These are phyloP conservation scores for Ceratocystis cacaofunesta DNA, from an alignment of 2,329 filamentous ascomycete species.

Conservation along the genomic window DNA sequence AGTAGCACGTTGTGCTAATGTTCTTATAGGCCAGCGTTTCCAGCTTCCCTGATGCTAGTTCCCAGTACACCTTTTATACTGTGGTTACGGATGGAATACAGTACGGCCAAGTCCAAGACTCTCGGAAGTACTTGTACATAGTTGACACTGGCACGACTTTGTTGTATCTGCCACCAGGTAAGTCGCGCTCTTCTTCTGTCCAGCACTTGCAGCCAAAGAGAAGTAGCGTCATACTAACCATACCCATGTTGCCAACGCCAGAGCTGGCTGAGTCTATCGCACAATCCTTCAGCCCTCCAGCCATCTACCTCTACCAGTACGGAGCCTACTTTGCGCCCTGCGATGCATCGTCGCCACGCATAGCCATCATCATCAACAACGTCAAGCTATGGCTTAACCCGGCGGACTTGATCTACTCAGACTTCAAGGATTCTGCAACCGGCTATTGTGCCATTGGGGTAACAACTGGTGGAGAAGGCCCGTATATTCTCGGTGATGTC, in stretches of 20 bases:
- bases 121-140: slow-evolving; percentile 33
- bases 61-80: slow-evolving; percentile 37
- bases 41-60: slow-evolving; percentile 18
- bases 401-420: slow-evolving; percentile 32
- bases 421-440: slow-evolving; percentile 30
- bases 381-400: slow-evolving; percentile 34
- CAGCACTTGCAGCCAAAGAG: too few relatives aligned
- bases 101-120: slow-evolving; percentile 30
- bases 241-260: slow-evolving; percentile 18
- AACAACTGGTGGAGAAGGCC: slow-evolving; percentile 30
- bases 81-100: slow-evolving; percentile 35
- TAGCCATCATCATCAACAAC: slow-evolving; percentile 32
- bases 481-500: slow-evolving; percentile 35
- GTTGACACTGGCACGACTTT: slow-evolving; percentile 39
- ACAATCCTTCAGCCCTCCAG: slow-evolving; percentile 31
- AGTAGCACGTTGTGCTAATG: slow-evolving; percentile 6
- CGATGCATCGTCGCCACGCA: slow-evolving; percentile 31
- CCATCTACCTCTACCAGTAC: slow-evolving; percentile 33
- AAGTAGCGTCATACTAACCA: background rate
- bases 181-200: slow-evolving; percentile 17
- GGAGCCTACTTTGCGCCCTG: slow-evolving; percentile 36
- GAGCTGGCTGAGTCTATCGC: slow-evolving; percentile 36
- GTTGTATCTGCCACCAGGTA: slow-evolving; percentile 35
- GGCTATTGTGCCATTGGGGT: slow-evolving; percentile 36
- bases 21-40: slow-evolving; percentile 31